Evolutionary conservation across 257 asterid genomes (phyloP), one percentile per base, ranked within the genome.

Genomic region (Scutellaria barbata): DNA sequence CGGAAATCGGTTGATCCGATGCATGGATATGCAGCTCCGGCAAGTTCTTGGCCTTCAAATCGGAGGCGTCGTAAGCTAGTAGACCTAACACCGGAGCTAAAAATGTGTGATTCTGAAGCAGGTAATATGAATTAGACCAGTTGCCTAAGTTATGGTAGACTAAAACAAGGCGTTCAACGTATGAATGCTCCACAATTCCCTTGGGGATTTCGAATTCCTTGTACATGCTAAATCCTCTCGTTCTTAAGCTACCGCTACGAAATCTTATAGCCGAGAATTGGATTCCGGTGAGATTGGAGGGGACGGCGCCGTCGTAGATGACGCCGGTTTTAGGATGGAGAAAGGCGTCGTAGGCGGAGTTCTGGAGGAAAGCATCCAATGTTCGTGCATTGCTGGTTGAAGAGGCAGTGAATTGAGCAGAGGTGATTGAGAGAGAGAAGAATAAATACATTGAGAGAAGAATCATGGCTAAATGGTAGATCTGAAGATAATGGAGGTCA

Each of bases 131-230:
- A 3, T 74, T 2, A 43, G 96, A 85, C 77, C 81, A 73, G 80
- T 85, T 84, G 40, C 87, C 92, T 61, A 90, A 69, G 73, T 88
- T 86, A 8, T 90, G 95, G 74, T 90, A 90, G 43, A 87, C 87
- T 46, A 88, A 63, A 56, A 76, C 91, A 69, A 90, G 92, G 84
- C 95, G 84, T 82, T 84, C 85, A 11, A 80, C 89, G 30, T 78
- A 84, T 12, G 89, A 81, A 51, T 68, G 73, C 71, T 64, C 90
- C 14, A 55, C n/a, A 1, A 90, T 76, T 25, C 90, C 92, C 10
- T 20, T n/a, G 0, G 95, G 95, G 40, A 90, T 81, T 17, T 66
- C 63, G 47, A 88, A 86, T 83, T 90, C 92, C 59, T 80, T 80
- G 76, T 79, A 88, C 74, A 9, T 60, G 0, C 10, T 30, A 13